Base-by-base conservation (phyloP, 768 basidiomycete species). In the Mycena sanguinolenta region DNA sequence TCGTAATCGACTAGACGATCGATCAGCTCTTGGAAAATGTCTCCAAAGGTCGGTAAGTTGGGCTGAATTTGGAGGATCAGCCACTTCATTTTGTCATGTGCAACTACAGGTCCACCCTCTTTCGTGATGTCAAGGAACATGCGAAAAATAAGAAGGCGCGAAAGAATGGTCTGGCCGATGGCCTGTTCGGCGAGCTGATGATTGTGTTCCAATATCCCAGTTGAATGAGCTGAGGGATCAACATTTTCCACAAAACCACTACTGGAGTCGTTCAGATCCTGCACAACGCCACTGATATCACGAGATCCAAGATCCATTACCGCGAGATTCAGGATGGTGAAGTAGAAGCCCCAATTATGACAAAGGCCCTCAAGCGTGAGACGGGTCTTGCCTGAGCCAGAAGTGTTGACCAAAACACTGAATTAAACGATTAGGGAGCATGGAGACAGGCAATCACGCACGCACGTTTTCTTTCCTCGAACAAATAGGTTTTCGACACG, bases 341-440 rank as follows among this genome's bases (percentile, higher is more conserved):
- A 55, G 32, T 65, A 66, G 3, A 71, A 39, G 3, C 64, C 64
- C 69, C 69, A 71, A 23, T 66, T 49, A 3, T 54, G 17, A 60
- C 69, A 71, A 7, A 66, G 42, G 8, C 63, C 69, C 55, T 66
- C 69, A 23, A 66, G 38, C 13, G 65, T 25, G 10, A 70, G 39
- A 27, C 52, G 65, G 12, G 69, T 65, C 28, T 70, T 70, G 19
- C 69, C 63, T 27, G 69, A 62, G 21, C 69, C 69, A 7, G 63
- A 70, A 10, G 63, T 34, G 36, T 70, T 70, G 8, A 70, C 69
- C 13, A 70, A n/a, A 32, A 70, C 44, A 46, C 44, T 46, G 17
- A 46, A 46, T 21, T n/a, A 10, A 6, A 46, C 44, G 7, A 21
- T 46, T 6, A 46, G 44, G 13, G 7, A 8, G 19, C n/a, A 14